Evolutionary conservation across 805 yeast genomes (phyloP).

Genomic region (Candida qinlingensis): DNA sequence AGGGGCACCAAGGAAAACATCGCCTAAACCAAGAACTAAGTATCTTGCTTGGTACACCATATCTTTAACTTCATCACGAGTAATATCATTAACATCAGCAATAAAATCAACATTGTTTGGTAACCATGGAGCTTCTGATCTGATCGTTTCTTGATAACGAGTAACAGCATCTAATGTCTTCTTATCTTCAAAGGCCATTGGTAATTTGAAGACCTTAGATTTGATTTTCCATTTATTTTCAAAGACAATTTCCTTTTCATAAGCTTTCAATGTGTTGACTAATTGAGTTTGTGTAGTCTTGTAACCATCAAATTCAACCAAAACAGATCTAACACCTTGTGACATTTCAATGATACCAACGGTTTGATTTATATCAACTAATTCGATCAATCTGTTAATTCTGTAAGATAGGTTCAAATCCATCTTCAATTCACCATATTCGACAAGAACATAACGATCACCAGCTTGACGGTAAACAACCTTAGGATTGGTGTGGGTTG

Average conservation of each 20-base stretch:
- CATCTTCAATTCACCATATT: conserved; percentile 85
- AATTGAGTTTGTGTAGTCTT: conserved; percentile 56
- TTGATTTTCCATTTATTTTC: conserved; percentile 81
- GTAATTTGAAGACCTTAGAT: conserved; percentile 77
- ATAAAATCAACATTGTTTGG: conserved; percentile 97
- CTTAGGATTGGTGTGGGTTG: conserved; percentile 49
- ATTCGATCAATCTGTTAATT: conserved; percentile 73
- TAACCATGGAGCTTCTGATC: conserved; percentile 93
- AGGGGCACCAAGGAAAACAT: conserved; percentile 96
- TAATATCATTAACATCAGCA: conserved; percentile 80
- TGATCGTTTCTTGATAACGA: conserved; percentile 89
- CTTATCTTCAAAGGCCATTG: conserved; percentile 95
- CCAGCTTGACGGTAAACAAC: conserved; percentile 95
- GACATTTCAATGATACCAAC: conserved; percentile 92
- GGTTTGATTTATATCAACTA: conserved; percentile 60
- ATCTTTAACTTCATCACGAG: conserved; percentile 69
- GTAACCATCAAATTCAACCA: conserved; percentile 74
- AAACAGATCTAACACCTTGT: conserved; percentile 92
- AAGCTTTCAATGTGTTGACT: conserved; percentile 59
- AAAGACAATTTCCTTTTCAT: conserved; percentile 69
- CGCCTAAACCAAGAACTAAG: conserved; percentile 93
- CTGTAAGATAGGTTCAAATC: conserved; percentile 83
- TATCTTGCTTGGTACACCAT: conserved; percentile 87
- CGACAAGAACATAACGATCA: conserved; percentile 86
- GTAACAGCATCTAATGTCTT: conserved; percentile 85